Percentiles rank a stretch among this genome's conserved stretches.
phyloP scores from a whole-genome alignment of 169 alveolate genomes.

The Cryptosporidium felis region DNA sequence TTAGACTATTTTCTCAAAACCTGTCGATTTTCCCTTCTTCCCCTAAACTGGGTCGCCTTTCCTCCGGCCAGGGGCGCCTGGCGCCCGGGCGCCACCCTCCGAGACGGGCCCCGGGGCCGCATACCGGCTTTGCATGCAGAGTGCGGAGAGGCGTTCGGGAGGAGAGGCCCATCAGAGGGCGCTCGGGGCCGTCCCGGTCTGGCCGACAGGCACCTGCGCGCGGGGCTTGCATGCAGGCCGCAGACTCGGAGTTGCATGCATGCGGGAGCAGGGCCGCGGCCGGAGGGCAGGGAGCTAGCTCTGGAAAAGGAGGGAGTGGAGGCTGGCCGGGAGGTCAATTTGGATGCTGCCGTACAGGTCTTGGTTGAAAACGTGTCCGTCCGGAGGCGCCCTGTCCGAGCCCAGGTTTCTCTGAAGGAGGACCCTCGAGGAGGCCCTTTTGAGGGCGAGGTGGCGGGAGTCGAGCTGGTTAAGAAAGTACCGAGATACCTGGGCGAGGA shows the following conservation, averaged over 20 bases:
- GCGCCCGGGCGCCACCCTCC: conserved; percentile 32
- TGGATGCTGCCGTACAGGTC: conserved; percentile 10
- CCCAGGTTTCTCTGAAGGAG: conserved; percentile 6
- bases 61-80: background rate
- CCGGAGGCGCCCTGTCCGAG: background rate
- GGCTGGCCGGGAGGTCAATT: conserved; percentile 45
- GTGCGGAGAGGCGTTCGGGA: too few relatives aligned
- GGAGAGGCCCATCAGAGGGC: too few relatives aligned
- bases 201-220: too few relatives aligned
- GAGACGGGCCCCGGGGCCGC: conserved; percentile 54
- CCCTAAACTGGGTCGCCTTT: too few relatives aligned
- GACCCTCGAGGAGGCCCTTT: conserved; percentile 7
- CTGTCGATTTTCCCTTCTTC: background rate
- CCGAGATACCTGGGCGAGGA: background rate
- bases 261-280: background rate
- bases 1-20: background rate
- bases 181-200: too few relatives aligned
- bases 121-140: too few relatives aligned
- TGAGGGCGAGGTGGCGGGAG: conserved; percentile 39
- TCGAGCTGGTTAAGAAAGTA: conserved; percentile 23
- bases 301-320: conserved; percentile 2
- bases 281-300: background rate
- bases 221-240: too few relatives aligned
- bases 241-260: background rate
- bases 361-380: background rate